Base-by-base conservation (phyloP, 139 green algal species). In the Tetraselmis chui region DNA sequence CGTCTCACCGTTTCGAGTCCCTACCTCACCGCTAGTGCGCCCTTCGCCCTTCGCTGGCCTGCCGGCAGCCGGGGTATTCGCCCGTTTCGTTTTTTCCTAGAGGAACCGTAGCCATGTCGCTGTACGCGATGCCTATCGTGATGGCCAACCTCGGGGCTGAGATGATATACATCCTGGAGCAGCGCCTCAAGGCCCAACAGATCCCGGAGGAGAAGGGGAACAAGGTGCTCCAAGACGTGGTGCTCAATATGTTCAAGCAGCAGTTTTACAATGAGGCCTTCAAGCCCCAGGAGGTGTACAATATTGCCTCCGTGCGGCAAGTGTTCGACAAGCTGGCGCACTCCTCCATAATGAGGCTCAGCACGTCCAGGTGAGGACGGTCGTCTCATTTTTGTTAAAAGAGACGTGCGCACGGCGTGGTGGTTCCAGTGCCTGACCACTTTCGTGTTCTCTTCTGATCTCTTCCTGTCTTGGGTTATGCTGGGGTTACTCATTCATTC, bases 111-210 rank as follows among this genome's bases (percentile, higher is more conserved):
- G 81, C 25, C 27, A 93, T 93, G 89, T 90, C 88, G 2, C 81
- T 93, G 29, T 58, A 90, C 0, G 84, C 89, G 0, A 92, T 94
- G 90, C 92, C 92, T 1, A 78, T 94, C 59, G n/a, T 94, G 0
- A 80, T 94, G 1, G 31, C 89, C n/a, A 94, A 94, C 76, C 31
- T 95, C 23, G 91, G 88, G 0, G 84, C 81, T 1, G 91, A 96
- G 82, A 96, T 96, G 92, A 24, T 94, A 0, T 96, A 93, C 85
- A 92, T 96, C 59, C 79, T 96, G 0, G 89, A 96, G 28, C 92
- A 94, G 79, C 84, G 92, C 1, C 83, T 96, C 0, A 89, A 89
- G n/a, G 92, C 91, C 1, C 92, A 96, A 77, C 82, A 84, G 59
- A 92, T 94, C 25, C 28, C 88, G 0, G 31, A 81, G 18, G 92